Base-by-base conservation (phyloP, 1,284 basidiomycete species). In the Amylostereum areolatum region DNA sequence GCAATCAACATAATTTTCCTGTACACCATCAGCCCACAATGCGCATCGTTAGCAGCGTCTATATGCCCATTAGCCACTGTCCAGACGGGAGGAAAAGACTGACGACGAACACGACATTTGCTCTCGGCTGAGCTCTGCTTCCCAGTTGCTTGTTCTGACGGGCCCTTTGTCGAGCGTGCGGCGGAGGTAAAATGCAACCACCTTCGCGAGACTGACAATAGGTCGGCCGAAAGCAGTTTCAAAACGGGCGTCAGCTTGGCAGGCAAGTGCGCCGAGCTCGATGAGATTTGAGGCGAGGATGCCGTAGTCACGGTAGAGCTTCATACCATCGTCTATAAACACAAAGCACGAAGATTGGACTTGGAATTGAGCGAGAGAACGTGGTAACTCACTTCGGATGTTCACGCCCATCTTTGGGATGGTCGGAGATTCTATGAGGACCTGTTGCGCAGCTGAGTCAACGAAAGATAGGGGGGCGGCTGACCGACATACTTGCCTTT, bases 1-100 rank as follows among this genome's bases (percentile, higher is more conserved):
- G 77, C 74, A 2, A 77, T 64, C 2, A 60, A 60, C 7, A 69
- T 49, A 12, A 83, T 56, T 36, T 57, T 62, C 10, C 69, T 64
- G 55, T 78, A 77, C 18, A 80, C 72, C 58, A 73, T 67, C 18
- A 82, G 55, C 1, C 71, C 71, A 45, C 72, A 75, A 56, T 83
- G 74, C 42, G 72, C 79, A 55, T 83, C 81, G 53, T 83, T 83
- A 0, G 81, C 80, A 1, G 81, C 80, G 53, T 83, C 80, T 82
- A 35, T n/a, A 35, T 42, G 12, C 29, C 25, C 33, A 32, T 7
- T 31, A 36, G 45, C 12, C 8, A 46, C 8, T 12, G 30, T 32
- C 31, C n/a, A 33, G 31, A 52, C 12, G 39, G 35, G 47, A 47
- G 7, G 33, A 32, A 24, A 6, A 34, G 0, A 5, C 12, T 18